A percentile compares a stretch with the other conserved stretches of the same genome.
Evolutionary conservation across 2,329 filamentous ascomycete species (phyloP).

Genomic region (Xylaria sp.): DNA sequence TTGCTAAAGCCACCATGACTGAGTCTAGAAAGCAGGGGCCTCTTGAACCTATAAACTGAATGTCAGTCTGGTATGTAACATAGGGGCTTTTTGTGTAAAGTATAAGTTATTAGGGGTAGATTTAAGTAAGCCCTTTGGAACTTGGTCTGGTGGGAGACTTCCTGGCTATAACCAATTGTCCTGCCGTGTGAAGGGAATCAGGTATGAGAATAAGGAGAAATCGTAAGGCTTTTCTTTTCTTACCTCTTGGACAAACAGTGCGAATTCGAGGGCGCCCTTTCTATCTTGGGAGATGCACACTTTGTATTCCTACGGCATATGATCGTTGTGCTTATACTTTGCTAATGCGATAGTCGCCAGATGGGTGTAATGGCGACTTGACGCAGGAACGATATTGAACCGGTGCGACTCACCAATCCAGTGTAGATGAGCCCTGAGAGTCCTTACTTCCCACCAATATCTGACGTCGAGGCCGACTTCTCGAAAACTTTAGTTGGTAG

Average conservation of each 20-base stretch:
- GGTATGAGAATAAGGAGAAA: neutral
- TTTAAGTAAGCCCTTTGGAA: neutral
- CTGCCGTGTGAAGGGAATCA: neutral
- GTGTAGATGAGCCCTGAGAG: neutral
- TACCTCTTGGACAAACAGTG: neutral
- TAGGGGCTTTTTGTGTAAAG: neutral
- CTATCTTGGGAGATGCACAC: neutral
- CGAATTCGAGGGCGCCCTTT: neutral
- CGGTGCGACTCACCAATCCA: neutral
- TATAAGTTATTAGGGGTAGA: neutral
- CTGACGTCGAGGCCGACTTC: neutral
- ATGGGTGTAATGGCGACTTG: neutral
- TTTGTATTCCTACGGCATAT: neutral
- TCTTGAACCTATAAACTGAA: neutral
- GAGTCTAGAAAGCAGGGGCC: neutral
- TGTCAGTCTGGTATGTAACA: neutral
- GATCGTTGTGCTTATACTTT: neutral
- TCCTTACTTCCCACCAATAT: neutral
- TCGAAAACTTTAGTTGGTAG: neutral
- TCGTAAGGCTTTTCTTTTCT: neutral
- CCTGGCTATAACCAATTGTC: too few species aligned
- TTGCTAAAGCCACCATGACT: slow-evolving; percentile 10
- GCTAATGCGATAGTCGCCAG: neutral
- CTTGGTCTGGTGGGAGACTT: neutral
- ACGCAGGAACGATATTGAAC: neutral